Percentiles rank a stretch among this genome's conserved stretches.
phyloP scores from a whole-genome alignment of 1,139 yeast genomes.

The Protomyces pachydermus region DNA sequence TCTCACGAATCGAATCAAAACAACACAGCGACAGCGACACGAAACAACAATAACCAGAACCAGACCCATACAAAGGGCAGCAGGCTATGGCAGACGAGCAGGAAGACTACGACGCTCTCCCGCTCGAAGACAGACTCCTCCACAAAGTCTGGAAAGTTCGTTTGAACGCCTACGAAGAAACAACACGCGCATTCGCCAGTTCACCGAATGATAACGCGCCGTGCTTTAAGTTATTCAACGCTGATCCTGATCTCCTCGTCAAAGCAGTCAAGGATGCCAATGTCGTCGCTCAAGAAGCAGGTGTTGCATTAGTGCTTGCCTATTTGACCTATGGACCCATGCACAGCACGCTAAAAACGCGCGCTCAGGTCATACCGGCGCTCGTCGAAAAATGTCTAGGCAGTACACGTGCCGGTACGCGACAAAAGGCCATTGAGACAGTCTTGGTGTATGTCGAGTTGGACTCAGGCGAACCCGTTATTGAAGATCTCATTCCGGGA shows the following conservation, averaged over 20 bases:
- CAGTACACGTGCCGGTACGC: conserved; percentile 72
- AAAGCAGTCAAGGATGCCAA: conserved; percentile 68
- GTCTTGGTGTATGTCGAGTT: conserved; percentile 60
- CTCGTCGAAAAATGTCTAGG: conserved; percentile 64
- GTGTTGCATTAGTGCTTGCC: conserved; percentile 54
- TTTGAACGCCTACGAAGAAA: conserved; percentile 68
- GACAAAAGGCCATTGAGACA: conserved; percentile 58
- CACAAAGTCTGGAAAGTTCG: conserved; percentile 94
- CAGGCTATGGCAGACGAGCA: conserved; percentile 24
- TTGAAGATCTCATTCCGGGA: conserved; percentile 64
- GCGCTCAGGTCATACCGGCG: conserved; percentile 27
- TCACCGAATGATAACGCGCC: conserved; percentile 55
- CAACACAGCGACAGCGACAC: not conserved
- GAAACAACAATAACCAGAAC: not conserved
- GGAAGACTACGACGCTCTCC: conserved; percentile 57
- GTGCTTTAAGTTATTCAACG: conserved; percentile 49
- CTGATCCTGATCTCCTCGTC: conserved; percentile 51
- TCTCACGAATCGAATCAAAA: not conserved
- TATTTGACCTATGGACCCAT: conserved; percentile 59
- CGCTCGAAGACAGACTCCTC: conserved; percentile 59
- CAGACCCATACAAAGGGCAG: not conserved
- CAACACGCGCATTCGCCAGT: conserved; percentile 50
- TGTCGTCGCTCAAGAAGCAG: conserved; percentile 90
- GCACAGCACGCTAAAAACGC: conserved; percentile 37
- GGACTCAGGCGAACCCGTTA: conserved; percentile 58